Evolutionary conservation across 1,139 yeast genomes (phyloP), one percentile per base, ranked within the genome.

Genomic region (Pichia sp.): DNA sequence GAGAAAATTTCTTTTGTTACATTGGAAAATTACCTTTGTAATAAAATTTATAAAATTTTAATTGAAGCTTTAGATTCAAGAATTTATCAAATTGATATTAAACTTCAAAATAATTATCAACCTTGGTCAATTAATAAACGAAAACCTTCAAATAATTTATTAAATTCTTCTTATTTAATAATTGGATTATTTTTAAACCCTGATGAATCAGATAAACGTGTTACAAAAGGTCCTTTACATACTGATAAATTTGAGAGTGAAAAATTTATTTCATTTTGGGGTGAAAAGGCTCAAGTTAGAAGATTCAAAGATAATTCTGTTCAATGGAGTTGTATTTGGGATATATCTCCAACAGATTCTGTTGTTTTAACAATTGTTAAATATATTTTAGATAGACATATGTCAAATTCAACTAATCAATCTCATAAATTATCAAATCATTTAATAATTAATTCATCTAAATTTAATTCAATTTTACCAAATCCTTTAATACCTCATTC

Each of bases 291-390:
- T 0, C 86, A 94, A 14, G 69, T 91, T 45, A 77, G 99, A 66
- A 75, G 94, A 58, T 93, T 89, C 64, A 82, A 80, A 58, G 95
- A 89, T 60, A 97, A 97, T 25, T 69, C 81, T 4, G 86, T 93
- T 47, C 79, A 77, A 48, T 93, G 91, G 61, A 83, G 95, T 61
- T 94, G 91, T 41, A 81, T 86, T 26, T 91, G 97, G 97, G 67
- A 72, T 8, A 34, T 43, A 4, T 38, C 41, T 11, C 64, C 72
- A 23, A 66, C 69, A 32, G 81, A 77, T 42, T 83, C 93, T 2
- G 69, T 86, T 18, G 77, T 79, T n/a, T 60, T 77, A 12, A 68
- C 80, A 20, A 84, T 89, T 43, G 65, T 82, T 22, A 72, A 76
- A 47, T 83, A 76, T 53, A 69, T 79, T 18, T 65, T 86, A 35